phyloP scores from a whole-genome alignment of 208 protist species.

The Angomonas ambiguus region DNA sequence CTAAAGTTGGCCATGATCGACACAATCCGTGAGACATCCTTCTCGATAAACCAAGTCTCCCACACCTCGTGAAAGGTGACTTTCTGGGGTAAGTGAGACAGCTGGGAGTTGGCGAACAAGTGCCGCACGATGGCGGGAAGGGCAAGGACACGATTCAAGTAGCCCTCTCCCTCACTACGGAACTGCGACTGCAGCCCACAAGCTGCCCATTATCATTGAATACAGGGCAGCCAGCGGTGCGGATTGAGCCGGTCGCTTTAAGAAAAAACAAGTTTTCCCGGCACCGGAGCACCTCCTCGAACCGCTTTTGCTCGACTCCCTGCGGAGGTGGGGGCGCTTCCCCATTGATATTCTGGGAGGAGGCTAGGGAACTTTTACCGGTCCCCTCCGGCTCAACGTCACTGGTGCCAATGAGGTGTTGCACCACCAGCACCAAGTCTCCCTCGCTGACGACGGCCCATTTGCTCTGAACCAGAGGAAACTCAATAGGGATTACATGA shows the following conservation, averaged over 20 bases:
- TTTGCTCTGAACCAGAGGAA: slow-evolving; percentile 66
- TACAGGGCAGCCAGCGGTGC: slow-evolving; percentile 75
- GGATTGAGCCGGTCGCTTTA: slow-evolving; percentile 53
- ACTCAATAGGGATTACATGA: slow-evolving; percentile 67
- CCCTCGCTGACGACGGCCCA: slow-evolving; percentile 77
- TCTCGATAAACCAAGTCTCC: slow-evolving; percentile 81
- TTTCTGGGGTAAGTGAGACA: slow-evolving; percentile 57
- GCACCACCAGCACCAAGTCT: slow-evolving; percentile 79
- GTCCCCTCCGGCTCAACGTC: not conserved
- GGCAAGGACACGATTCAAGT: slow-evolving; percentile 75
- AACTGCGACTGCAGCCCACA: slow-evolving; percentile 83
- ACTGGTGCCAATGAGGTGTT: slow-evolving; percentile 64
- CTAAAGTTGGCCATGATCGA: slow-evolving; percentile 81
- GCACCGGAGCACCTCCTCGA: slow-evolving; percentile 80
- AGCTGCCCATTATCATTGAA: slow-evolving; percentile 86
- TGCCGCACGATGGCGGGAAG: slow-evolving; percentile 87
- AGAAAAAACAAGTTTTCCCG: slow-evolving; percentile 72
- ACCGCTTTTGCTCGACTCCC: slow-evolving; percentile 67
- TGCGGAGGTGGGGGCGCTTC: not conserved
- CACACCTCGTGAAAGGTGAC: slow-evolving; percentile 75
- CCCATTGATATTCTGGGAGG: not conserved
- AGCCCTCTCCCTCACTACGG: slow-evolving; percentile 49
- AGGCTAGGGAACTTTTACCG: not conserved
- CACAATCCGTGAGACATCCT: slow-evolving; percentile 70
- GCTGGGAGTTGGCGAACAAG: slow-evolving; percentile 83